Evolutionary conservation across 1,284 basidiomycete species (phyloP), one percentile per base, ranked within the genome.

Genomic region (Sporisorium graminicola): DNA sequence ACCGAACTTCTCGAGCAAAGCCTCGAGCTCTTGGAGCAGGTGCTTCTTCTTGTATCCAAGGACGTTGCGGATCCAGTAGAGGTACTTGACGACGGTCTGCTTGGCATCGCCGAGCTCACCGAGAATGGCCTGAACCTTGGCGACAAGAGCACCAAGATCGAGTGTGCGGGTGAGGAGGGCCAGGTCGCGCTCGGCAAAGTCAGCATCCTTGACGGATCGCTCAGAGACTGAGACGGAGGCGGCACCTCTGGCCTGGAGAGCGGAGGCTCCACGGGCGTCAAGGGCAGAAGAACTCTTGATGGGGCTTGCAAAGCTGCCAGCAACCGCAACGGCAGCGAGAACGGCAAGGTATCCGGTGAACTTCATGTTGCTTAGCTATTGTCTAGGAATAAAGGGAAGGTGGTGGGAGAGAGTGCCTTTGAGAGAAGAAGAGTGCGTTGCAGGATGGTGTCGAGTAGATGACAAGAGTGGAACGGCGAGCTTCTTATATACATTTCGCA

Each of bases 31-130:
- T 7, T 18, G 13, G 7, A 51, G 50, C 16, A 35, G 50, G n/a
- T 51, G 50, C 18, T 51, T 51, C 50, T 51, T 51, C 31, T 51
- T 51, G 50, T 51, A 51, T 13, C 50, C 50, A 31, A 51, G n/a
- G 6, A 51, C 50, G 50, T 51, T 51, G 31, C 27, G 50, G 50
- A 51, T 35, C 50, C 50, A 51, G 50, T 33, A 51, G 31, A 51
- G 50, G 50, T 51, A 51, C 50, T 51, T 51, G 27, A 51, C 13
- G 27, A 51, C 20, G 7, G 12, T n/a, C n/a, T 31, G 16, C 31
- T 51, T 51, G 16, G 29, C 50, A 9, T n/a, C 27, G 29, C 50
- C 50, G 31, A 51, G 31, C 13, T 46, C 43, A 5, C 20, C 20
- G 8, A 46, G 43, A 22, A 46, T 10, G 4, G 22, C 3, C 5